Conservation (phyloP, 306 rosid species). For the Prunus mongolica region DNA sequence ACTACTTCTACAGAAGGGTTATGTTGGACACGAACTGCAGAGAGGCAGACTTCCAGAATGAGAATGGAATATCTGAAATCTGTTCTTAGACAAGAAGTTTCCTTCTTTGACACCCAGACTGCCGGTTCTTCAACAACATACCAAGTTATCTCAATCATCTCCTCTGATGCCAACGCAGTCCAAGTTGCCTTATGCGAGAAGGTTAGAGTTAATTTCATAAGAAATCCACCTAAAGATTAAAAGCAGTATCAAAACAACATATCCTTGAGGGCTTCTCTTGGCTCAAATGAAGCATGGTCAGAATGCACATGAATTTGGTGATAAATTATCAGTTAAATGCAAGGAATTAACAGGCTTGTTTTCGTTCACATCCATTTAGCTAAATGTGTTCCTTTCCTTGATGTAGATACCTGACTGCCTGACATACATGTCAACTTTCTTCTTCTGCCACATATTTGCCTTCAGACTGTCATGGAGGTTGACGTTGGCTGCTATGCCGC, state of each 20-base stretch:
- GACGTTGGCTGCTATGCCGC: constrained; percentile 72
- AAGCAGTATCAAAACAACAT: background rate
- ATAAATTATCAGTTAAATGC: background rate
- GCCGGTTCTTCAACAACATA: constrained; percentile 69
- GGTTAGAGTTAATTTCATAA: constrained; percentile 38
- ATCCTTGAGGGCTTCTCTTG: background rate
- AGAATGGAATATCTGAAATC: constrained; percentile 75
- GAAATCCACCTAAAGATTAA: background rate
- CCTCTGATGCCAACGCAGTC: constrained; percentile 71
- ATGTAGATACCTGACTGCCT: constrained; percentile 76
- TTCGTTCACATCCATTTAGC: background rate
- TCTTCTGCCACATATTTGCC: constrained; percentile 88
- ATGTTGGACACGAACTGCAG: constrained; percentile 87
- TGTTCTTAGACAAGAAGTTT: constrained; percentile 85
- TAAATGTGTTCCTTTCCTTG: constrained; percentile 4
- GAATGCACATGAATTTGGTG: background rate
- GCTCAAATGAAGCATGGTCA: background rate
- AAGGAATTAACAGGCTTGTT: background rate
- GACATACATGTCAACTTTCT: constrained; percentile 76
- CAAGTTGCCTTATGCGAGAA: constrained; percentile 82
- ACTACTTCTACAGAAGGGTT: constrained; percentile 60
- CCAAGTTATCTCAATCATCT: constrained; percentile 74
- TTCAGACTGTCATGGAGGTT: constrained; percentile 75
- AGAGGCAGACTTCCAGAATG: constrained; percentile 86
- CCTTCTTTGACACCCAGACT: constrained; percentile 70